Conservation (phyloP, 108 stramenopile species). For the Cyclostephanos invisitatus region DNA sequence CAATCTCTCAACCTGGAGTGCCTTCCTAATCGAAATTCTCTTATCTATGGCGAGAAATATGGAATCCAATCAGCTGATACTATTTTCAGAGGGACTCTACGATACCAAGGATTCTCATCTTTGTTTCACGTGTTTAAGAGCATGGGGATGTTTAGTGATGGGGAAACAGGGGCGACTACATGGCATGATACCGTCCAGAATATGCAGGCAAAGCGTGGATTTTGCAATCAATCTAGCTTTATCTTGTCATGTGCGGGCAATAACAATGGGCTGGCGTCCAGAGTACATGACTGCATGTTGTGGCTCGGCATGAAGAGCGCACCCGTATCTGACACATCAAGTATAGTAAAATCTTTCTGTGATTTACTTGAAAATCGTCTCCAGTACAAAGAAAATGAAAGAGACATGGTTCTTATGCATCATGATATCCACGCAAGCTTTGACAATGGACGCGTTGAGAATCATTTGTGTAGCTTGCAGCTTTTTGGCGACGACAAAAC, state of each 20-base stretch:
- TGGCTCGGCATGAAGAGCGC: slow-evolving; percentile 52
- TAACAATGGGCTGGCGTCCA: slow-evolving; percentile 40
- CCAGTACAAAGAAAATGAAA: slow-evolving; percentile 49
- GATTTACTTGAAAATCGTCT: slow-evolving; percentile 53
- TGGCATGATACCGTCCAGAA: slow-evolving; percentile 49
- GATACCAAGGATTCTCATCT: slow-evolving; percentile 74
- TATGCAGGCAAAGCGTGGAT: slow-evolving; percentile 23
- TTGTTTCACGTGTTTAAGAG: slow-evolving; percentile 58
- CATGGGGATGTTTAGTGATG: slow-evolving; percentile 60
- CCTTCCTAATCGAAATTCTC: slow-evolving; percentile 84
- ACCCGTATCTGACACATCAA: slow-evolving; percentile 35
- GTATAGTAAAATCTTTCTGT: slow-evolving; percentile 65
- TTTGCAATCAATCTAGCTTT: slow-evolving; percentile 43
- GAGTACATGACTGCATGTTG: slow-evolving; percentile 39
- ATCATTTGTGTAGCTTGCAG: slow-evolving; percentile 55
- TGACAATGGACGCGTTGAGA: slow-evolving; percentile 53
- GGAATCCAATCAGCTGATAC: slow-evolving; percentile 63
- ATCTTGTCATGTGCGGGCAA: slow-evolving; percentile 46
- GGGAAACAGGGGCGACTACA: slow-evolving; percentile 12
- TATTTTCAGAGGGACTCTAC: slow-evolving; percentile 85
- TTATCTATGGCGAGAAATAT: slow-evolving; percentile 69
- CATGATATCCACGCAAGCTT: slow-evolving; percentile 62
- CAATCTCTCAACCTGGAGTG: slow-evolving; percentile 67
- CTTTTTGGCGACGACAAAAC: slow-evolving; percentile 61
- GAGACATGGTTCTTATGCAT: slow-evolving; percentile 79